Conservation (phyloP, 805 yeast genomes). For the Wickerhamomyces alni region DNA sequence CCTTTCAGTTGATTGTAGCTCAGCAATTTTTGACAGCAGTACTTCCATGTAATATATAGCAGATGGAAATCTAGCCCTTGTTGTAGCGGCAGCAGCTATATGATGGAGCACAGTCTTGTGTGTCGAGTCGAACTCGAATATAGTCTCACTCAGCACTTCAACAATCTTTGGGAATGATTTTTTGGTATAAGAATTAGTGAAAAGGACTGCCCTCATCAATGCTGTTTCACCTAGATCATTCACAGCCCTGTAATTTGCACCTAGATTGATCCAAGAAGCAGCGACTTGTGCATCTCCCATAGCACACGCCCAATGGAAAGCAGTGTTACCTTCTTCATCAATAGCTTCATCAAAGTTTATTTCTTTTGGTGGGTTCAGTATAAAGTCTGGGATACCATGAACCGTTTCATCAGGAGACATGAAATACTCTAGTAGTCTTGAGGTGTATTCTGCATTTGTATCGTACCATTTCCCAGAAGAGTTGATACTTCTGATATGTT, state of each 20-base stretch:
- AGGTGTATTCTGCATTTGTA: conserved; percentile 36
- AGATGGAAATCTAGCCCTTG: conserved; percentile 66
- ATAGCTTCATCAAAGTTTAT: conserved; percentile 72
- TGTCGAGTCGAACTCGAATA: conserved; percentile 69
- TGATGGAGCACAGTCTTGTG: conserved; percentile 83
- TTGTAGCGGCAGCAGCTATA: conserved; percentile 63
- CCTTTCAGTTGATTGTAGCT: conserved; percentile 55
- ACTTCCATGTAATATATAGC: conserved; percentile 79
- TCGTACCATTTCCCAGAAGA: conserved; percentile 20
- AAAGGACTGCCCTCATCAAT: conserved; percentile 73
- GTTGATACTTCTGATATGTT: conserved; percentile 6
- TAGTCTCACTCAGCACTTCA: conserved; percentile 67
- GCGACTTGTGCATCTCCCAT: conserved; percentile 81
- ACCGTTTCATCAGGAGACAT: conserved; percentile 50
- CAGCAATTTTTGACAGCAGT: conserved; percentile 66
- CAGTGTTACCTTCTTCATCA: conserved; percentile 91
- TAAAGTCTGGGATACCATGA: conserved; percentile 54
- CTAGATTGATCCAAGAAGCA: conserved; percentile 66
- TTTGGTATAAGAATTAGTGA: conserved; percentile 81
- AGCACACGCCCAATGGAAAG: conserved; percentile 97
- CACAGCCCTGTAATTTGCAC: conserved; percentile 58
- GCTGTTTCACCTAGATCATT: conserved; percentile 83
- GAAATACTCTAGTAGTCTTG: conserved; percentile 45
- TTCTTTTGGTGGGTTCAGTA: conserved; percentile 56
- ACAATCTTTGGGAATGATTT: conserved; percentile 75